A percentile compares a stretch with the other conserved stretches of the same genome.
Conservation (phyloP, 1,139 yeast species). For the Suhomyces chickasaworum region DNA sequence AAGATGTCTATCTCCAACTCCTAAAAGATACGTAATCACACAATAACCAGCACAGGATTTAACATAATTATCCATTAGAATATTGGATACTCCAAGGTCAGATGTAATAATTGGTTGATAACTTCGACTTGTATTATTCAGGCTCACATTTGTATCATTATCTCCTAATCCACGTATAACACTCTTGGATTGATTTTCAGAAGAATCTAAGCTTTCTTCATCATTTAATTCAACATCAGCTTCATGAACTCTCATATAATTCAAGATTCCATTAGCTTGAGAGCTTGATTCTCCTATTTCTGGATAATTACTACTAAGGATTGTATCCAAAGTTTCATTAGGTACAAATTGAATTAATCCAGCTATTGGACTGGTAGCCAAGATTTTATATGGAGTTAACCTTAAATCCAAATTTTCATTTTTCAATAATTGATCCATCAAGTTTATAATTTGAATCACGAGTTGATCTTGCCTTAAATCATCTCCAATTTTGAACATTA, state of each 20-base stretch:
- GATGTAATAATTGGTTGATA: constrained; percentile 32
- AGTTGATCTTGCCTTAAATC: constrained; percentile 95
- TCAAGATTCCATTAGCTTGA: constrained; percentile 59
- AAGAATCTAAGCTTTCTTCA: not conserved
- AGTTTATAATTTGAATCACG: constrained; percentile 84
- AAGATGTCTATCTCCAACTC: constrained; percentile 96
- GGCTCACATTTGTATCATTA: not conserved
- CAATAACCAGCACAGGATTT: constrained; percentile 97
- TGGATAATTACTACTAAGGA: constrained; percentile 64
- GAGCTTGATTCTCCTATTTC: constrained; percentile 13
- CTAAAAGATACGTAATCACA: constrained; percentile 89
- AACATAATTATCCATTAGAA: constrained; percentile 90
- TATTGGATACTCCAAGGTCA: constrained; percentile 71
- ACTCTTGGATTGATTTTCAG: constrained; percentile 1
- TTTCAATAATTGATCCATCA: constrained; percentile 87
- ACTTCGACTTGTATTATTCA: constrained; percentile 4
- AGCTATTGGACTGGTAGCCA: constrained; percentile 88
- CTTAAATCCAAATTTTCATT: constrained; percentile 89
- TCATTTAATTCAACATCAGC: constrained; percentile 2
- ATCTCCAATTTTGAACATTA: constrained; percentile 95
- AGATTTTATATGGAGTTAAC: constrained; percentile 83
- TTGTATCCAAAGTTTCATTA: constrained; percentile 84
- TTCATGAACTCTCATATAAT: constrained; percentile 53
- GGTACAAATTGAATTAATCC: constrained; percentile 94
- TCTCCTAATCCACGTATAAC: constrained; percentile 7